These are phyloP conservation scores for Setaria italica DNA, from an alignment of 202 grass and related monocot species.

Conservation along the genomic window DNA sequence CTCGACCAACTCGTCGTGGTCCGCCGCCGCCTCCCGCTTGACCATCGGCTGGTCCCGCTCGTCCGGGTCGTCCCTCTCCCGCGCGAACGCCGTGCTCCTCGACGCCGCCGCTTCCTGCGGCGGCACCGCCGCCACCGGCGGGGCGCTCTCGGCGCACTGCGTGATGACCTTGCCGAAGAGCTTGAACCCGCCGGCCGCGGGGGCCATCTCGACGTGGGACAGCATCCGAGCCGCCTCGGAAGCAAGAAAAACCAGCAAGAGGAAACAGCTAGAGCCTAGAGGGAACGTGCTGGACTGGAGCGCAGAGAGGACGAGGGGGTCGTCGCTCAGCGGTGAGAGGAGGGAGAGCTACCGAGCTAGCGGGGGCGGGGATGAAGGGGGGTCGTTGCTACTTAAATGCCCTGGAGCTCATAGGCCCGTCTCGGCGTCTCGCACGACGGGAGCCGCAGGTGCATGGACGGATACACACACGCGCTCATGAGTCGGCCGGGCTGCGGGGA, in stretches of 20 bases:
- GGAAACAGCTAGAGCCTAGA: background rate
- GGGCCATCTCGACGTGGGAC: conserved; percentile 60
- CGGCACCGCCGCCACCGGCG: background rate
- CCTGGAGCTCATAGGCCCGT: background rate
- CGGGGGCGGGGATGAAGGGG: background rate
- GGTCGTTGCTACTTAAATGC: conserved; percentile 69
- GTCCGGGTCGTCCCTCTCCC: conserved; percentile 19
- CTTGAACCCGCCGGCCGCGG: conserved; percentile 61
- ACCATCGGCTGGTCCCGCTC: conserved; percentile 38
- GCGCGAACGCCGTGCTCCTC: background rate
- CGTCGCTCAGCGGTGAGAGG: background rate
- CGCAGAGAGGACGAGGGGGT: background rate
- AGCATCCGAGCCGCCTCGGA: conserved; percentile 33
- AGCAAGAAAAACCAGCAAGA: background rate
- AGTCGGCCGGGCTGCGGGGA: background rate
- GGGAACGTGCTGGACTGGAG: background rate
- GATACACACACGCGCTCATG: background rate
- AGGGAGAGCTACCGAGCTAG: background rate
- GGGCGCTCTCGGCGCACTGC: conserved; percentile 37
- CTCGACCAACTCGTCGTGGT: conserved; percentile 27
- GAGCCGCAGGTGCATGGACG: background rate
- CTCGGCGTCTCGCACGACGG: background rate
- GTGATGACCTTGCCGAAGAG: conserved; percentile 86
- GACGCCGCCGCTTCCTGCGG: background rate
- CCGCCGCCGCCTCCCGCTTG: conserved; percentile 57